Evolutionary conservation across 306 rosid genomes (phyloP).

Genomic region (Cucurbita ficifolia): DNA sequence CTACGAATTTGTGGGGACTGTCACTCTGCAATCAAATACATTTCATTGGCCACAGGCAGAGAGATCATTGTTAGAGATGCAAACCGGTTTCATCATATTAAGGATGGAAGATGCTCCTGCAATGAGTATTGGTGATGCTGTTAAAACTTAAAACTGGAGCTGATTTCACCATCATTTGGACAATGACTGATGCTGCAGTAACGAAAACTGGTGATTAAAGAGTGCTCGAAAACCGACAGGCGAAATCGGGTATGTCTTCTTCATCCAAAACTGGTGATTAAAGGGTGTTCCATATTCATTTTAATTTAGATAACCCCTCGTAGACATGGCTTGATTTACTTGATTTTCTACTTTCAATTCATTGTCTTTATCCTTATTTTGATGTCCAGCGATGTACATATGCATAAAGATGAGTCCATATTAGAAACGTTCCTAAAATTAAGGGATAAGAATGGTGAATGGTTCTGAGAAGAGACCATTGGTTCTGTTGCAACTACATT

Average conservation of each 20-base stretch:
- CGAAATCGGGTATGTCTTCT: background rate
- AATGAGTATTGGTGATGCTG: slow-evolving; percentile 43
- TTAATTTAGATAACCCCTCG: background rate
- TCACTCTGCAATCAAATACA: slow-evolving; percentile 41
- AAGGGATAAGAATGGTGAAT: background rate
- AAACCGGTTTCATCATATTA: slow-evolving; percentile 50
- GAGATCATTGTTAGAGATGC: slow-evolving; percentile 51
- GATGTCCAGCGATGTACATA: background rate
- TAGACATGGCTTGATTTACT: background rate
- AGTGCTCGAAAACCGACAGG: background rate
- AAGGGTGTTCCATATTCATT: background rate
- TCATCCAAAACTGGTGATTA: no score
- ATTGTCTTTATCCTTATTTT: background rate
- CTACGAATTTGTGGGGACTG: slow-evolving; percentile 53
- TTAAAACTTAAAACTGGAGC: background rate
- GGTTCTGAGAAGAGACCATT: background rate
- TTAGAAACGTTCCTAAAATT: background rate
- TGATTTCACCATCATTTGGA: background rate
- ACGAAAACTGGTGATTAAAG: background rate
- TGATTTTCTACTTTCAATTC: background rate
- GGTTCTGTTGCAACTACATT: background rate
- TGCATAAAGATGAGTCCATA: background rate
- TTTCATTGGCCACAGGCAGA: slow-evolving; percentile 40
- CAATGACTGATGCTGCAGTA: background rate
- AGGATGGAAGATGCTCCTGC: slow-evolving; percentile 51